A percentile compares a stretch with the other conserved stretches of the same genome.
Evolutionary conservation across 1,139 yeast species (phyloP).

Genomic region (Groenewaldozyma sp.): DNA sequence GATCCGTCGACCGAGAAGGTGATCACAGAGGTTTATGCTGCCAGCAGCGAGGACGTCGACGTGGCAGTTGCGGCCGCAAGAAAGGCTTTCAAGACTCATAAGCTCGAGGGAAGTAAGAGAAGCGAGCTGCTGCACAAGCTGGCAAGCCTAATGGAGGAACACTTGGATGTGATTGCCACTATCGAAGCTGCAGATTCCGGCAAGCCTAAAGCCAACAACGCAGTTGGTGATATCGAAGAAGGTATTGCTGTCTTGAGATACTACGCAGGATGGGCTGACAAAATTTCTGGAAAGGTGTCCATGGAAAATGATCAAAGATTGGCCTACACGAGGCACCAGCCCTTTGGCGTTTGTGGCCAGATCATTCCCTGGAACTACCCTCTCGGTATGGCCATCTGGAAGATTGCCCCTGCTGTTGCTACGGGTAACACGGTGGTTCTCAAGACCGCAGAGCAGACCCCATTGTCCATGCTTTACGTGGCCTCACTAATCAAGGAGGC

Average conservation of each 20-base stretch:
- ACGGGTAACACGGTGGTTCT: conserved; percentile 69
- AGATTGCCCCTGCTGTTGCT: conserved; percentile 66
- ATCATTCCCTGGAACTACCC: conserved; percentile 93
- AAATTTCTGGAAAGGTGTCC: conserved; percentile 59
- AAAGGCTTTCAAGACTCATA: conserved; percentile 37
- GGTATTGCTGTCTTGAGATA: conserved; percentile 42
- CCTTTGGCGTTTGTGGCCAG: conserved; percentile 81
- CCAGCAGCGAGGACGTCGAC: conserved; percentile 49
- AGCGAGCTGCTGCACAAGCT: conserved; percentile 39
- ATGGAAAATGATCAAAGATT: conserved; percentile 52
- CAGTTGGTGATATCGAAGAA: conserved; percentile 48
- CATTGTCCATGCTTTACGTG: conserved; percentile 62
- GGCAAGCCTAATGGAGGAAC: conserved; percentile 43
- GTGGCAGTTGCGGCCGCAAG: conserved; percentile 50
- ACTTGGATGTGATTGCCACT: conserved; percentile 40
- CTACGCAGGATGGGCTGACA: conserved; percentile 82
- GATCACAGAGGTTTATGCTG: conserved; percentile 46
- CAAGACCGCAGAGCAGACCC: conserved; percentile 73
- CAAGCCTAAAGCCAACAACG: conserved; percentile 37
- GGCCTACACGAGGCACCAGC: conserved; percentile 59
- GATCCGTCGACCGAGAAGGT: conserved; percentile 49
- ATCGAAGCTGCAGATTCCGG: conserved; percentile 57
- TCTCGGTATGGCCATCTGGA: conserved; percentile 68
- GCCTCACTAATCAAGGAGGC: conserved; percentile 56
- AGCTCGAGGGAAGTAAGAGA: conserved; percentile 42